Evolutionary conservation across 192 early-diverging fungal species (phyloP).

Genomic region (Umbelopsis vinacea): DNA sequence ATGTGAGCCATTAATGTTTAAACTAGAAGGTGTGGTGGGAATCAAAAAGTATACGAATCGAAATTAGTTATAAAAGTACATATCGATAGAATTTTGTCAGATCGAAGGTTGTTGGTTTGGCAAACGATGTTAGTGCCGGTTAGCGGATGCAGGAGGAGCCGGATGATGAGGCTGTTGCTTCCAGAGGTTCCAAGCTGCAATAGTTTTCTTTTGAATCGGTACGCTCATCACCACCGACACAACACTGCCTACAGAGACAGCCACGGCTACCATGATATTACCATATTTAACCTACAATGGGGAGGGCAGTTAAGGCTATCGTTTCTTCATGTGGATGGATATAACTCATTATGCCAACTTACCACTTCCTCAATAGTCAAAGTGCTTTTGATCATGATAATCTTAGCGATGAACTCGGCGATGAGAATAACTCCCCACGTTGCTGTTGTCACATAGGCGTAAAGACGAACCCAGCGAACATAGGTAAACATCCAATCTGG

Average conservation of each 20-base stretch:
- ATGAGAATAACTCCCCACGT: slow-evolving; percentile 40
- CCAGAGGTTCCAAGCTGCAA: not conserved
- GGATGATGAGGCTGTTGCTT: not conserved
- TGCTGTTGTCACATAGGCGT: slow-evolving; percentile 28
- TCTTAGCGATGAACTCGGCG: slow-evolving; percentile 44
- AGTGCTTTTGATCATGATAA: slow-evolving; percentile 43
- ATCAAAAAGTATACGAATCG: not conserved
- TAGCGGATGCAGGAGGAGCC: not conserved
- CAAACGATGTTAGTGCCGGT: not conserved
- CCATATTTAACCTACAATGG: not conserved
- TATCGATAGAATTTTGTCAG: not conserved
- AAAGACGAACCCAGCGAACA: slow-evolving; percentile 26
- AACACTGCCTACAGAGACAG: not conserved
- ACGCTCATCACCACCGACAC: not conserved
- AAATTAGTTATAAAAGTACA: not conserved
- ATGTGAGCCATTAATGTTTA: too few species aligned
- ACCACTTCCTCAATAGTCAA: slow-evolving; percentile 45
- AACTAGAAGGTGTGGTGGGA: not conserved
- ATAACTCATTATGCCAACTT: not conserved
- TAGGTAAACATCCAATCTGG: slow-evolving; percentile 44
- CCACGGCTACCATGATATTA: not conserved
- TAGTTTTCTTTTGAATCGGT: not conserved
- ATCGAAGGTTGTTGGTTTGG: too few species aligned
- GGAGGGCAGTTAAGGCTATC: too few species aligned
- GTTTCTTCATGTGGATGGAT: too few species aligned